Evolutionary conservation across 2,329 filamentous ascomycete species (phyloP).

Genomic region (Rhinocladiella mackenziei): DNA sequence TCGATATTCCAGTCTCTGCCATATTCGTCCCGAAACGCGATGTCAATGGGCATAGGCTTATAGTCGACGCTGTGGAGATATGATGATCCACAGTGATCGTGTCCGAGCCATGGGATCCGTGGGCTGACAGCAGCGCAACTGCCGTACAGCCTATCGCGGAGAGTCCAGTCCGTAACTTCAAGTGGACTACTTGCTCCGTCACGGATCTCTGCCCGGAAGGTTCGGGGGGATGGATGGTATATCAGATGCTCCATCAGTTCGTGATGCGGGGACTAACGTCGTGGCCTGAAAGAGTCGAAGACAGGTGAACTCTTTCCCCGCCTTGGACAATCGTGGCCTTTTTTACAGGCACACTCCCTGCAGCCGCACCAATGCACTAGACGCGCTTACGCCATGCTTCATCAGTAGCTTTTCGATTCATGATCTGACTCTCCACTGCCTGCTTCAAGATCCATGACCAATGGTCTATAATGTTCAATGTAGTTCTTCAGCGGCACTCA

Average conservation of each 20-base stretch:
- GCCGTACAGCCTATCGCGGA: neutral
- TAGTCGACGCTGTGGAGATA: neutral
- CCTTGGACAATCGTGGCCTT: no score
- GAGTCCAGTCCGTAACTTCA: neutral
- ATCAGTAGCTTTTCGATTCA: no score
- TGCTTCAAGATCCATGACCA: no score
- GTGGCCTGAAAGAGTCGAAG: no score
- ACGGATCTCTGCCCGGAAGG: neutral
- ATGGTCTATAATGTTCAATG: no score
- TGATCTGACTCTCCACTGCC: no score
- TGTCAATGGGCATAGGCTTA: neutral
- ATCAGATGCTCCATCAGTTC: constrained; percentile 1
- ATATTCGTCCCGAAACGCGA: neutral
- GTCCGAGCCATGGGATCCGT: neutral
- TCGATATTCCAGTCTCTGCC: neutral
- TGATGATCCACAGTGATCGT: neutral
- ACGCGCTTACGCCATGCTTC: no score
- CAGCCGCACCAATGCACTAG: no score
- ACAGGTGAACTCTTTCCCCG: no score
- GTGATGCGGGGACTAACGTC: no score
- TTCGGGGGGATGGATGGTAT: neutral
- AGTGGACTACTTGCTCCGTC: neutral
- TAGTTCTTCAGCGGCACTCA: no score
- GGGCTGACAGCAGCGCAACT: neutral
- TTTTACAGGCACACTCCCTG: no score